phyloP scores from a whole-genome alignment of 1,139 yeast genomes.

The Taphrina confusa region DNA sequence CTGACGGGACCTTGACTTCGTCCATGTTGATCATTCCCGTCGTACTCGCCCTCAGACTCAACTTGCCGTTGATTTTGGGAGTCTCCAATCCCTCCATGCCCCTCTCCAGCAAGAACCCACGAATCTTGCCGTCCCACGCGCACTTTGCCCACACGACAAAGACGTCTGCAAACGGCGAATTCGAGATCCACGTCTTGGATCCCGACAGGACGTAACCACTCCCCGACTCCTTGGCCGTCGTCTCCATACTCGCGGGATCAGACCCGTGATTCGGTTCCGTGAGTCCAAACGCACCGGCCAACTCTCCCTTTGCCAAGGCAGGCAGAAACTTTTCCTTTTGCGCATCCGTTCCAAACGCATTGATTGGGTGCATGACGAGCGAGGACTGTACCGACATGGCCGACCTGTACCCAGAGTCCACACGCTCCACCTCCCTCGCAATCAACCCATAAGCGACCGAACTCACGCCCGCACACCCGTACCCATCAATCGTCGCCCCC shows the following conservation, averaged over 20 bases:
- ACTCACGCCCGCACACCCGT: conserved; percentile 52
- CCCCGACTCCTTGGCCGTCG: conserved; percentile 48
- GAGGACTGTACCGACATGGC: conserved; percentile 55
- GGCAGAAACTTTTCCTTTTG: conserved; percentile 52
- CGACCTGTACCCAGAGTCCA: conserved; percentile 52
- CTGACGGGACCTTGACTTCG: conserved; percentile 52
- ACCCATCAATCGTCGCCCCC: conserved; percentile 51
- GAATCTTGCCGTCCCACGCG: conserved; percentile 49
- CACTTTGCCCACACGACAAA: conserved; percentile 51
- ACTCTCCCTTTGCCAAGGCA: conserved; percentile 50
- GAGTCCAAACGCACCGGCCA: conserved; percentile 52
- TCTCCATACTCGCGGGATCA: conserved; percentile 53
- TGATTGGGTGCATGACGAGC: conserved; percentile 52
- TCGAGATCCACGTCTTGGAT: conserved; percentile 53
- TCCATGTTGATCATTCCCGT: conserved; percentile 54
- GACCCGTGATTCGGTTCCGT: conserved; percentile 54
- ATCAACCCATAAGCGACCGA: conserved; percentile 51
- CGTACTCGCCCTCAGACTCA: conserved; percentile 51
- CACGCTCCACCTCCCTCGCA: conserved; percentile 53
- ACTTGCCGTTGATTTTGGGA: conserved; percentile 50
- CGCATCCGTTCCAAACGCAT: conserved; percentile 50
- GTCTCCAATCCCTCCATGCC: conserved; percentile 48
- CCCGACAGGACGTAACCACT: conserved; percentile 51
- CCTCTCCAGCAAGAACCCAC: conserved; percentile 52
- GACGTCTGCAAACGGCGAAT: conserved; percentile 53